Evolutionary conservation across 208 protist genomes (phyloP), one percentile per base, ranked within the genome.

Genomic region (Leishmania gerbilli): DNA sequence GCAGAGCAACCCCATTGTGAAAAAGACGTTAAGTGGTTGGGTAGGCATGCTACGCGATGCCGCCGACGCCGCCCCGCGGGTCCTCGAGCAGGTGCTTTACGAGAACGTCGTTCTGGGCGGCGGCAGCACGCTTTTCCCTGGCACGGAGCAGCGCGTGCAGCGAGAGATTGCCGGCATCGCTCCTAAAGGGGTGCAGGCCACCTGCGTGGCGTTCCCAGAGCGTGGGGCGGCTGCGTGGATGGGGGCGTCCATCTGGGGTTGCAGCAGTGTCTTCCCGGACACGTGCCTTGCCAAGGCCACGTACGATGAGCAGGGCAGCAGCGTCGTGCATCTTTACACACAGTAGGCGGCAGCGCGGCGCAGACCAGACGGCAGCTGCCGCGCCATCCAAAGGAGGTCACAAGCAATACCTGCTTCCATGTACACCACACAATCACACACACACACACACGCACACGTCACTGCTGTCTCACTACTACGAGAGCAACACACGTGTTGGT

Each of bases 41-140:
- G 77, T 87, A 37, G 84, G 89, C 53, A 78, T 87, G 51, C 79
- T 96, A n/a, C 78, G 85, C 45, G 83, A 93, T 31, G 89, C 94
- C 74, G 87, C 93, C 45, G 79, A 82, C 27, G 74, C 62, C 21
- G 82, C 88, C 37, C 92, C 91, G 62, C 74, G 65, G 4, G 84
- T 83, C 40, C 74, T 89, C 9, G 86, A 88, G 37, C 56, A 51
- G 1, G 56, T 76, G 6, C 84, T 99, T 0, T 99, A 96, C 82
- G 72, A 74, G 6, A 99, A 96, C 79, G 93, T 99, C 56, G 92
- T 99, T 24, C 88, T 99, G 6, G 97, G 96, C 56, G 98, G 98
- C 58, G 99, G 99, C 27, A 97, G 91, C 31, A 99, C 97, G n/a
- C 87, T 97, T 76, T 77, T 98, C 47, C 76, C 77, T 17, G 89